phyloP scores from a whole-genome alignment of 2,329 filamentous ascomycete genomes.

The Fusarium subglutinans region DNA sequence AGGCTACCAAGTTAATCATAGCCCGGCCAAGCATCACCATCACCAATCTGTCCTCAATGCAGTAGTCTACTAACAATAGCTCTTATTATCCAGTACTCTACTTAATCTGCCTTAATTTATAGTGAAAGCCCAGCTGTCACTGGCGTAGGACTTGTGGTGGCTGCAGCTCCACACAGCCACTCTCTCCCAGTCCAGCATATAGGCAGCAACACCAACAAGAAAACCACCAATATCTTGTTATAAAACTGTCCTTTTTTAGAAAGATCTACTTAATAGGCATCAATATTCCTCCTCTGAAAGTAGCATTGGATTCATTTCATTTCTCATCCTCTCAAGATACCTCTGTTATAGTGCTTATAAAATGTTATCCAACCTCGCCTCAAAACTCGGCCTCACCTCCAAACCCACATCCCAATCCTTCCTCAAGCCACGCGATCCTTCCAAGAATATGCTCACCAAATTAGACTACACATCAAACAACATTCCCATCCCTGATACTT shows the following conservation, averaged over 20 bases:
- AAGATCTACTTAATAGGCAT: slow-evolving; percentile 1
- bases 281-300: no score
- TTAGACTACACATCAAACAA: slow-evolving; percentile 45
- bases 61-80: background rate
- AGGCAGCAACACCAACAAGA: slow-evolving; percentile 24
- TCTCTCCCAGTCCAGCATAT: background rate
- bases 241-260: background rate
- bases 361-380: slow-evolving; percentile 38
- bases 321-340: background rate
- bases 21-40: background rate
- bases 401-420: background rate
- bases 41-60: background rate
- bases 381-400: slow-evolving; percentile 33
- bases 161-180: slow-evolving; percentile 2
- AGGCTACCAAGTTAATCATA: background rate
- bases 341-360: background rate
- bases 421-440: slow-evolving; percentile 1
- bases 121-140: slow-evolving; percentile 6
- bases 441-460: background rate
- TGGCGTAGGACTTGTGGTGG: slow-evolving; percentile 24
- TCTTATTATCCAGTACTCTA: background rate
- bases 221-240: background rate
- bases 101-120: background rate
- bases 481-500: slow-evolving; percentile 52
- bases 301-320: background rate